A percentile compares a stretch with the other conserved stretches of the same genome.
These are phyloP conservation scores for Amanita molliuscula DNA, from an alignment of 768 basidiomycete genomes.

Conservation along the genomic window DNA sequence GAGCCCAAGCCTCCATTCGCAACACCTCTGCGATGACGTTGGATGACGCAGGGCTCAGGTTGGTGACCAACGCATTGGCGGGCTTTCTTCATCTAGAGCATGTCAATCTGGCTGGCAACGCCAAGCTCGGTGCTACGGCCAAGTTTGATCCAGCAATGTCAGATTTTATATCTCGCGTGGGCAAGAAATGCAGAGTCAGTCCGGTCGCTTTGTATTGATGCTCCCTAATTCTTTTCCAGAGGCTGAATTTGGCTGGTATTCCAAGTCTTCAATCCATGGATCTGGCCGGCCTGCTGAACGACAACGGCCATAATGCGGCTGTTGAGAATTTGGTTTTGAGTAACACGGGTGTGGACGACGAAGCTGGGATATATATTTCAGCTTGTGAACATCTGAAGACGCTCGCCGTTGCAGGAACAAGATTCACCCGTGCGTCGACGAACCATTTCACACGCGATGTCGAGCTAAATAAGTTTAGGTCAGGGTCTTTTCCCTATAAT, in stretches of 20 bases:
- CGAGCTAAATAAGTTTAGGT: conserved; percentile 21
- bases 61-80: conserved; percentile 31
- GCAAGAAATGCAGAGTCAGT: conserved; percentile 47
- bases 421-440: conserved; percentile 39
- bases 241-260: conserved; percentile 49
- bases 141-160: conserved; percentile 25
- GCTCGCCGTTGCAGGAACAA: conserved; percentile 48
- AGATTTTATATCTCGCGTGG: conserved; percentile 40
- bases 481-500: conserved; percentile 46
- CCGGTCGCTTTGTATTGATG: neutral
- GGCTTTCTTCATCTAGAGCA: conserved; percentile 30
- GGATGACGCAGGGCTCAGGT: conserved; percentile 35
- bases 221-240: conserved; percentile 20
- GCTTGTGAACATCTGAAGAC: conserved; percentile 35
- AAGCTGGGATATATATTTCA: conserved; percentile 40
- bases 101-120: conserved; percentile 55
- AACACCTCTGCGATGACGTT: conserved; percentile 45
- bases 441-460: neutral
- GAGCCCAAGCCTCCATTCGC: conserved; percentile 30
- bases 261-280: conserved; percentile 38
- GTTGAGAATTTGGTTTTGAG: conserved; percentile 44
- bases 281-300: conserved; percentile 34
- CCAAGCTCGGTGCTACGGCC: conserved; percentile 38
- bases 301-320: conserved; percentile 21
- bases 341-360: conserved; percentile 53